phyloP scores from a whole-genome alignment of 2,329 filamentous ascomycete species.

The Monosporascus cannonballus region DNA sequence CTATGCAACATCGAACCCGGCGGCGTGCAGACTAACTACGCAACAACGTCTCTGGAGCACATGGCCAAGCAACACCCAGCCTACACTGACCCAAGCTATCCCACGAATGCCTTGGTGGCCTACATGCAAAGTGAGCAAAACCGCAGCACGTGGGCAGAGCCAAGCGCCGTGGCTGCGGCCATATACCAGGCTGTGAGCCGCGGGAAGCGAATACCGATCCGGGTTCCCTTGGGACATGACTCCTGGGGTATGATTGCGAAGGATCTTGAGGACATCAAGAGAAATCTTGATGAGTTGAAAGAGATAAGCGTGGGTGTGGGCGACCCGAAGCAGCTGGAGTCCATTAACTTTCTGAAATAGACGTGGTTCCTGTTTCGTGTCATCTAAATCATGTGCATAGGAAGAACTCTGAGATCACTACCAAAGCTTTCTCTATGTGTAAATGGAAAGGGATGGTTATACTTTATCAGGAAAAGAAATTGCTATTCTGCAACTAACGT shows the following conservation, averaged over 20 bases:
- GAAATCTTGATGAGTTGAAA: conserved; percentile 29
- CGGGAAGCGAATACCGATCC: conserved; percentile 31
- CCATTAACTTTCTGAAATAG: conserved; percentile 4
- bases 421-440: too few relatives aligned
- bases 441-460: too few relatives aligned
- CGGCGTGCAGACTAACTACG: conserved; percentile 31
- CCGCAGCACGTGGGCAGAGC: conserved; percentile 26
- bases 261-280: conserved; percentile 24
- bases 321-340: conserved; percentile 8
- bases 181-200: conserved; percentile 29
- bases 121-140: conserved; percentile 20
- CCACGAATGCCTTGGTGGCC: conserved; percentile 19
- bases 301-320: conserved; percentile 22
- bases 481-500: too few relatives aligned
- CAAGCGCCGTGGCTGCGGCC: conserved; percentile 28
- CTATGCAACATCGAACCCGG: conserved; percentile 37
- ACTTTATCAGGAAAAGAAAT: too few relatives aligned
- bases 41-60: conserved; percentile 19
- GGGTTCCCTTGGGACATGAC: conserved; percentile 34
- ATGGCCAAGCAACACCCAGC: conserved; percentile 33
- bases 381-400: too few relatives aligned
- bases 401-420: too few relatives aligned
- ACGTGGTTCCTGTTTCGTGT: too few relatives aligned
- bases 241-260: conserved; percentile 27
- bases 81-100: conserved; percentile 26